phyloP scores from a whole-genome alignment of 768 basidiomycete genomes.

The Lactarius indigo region DNA sequence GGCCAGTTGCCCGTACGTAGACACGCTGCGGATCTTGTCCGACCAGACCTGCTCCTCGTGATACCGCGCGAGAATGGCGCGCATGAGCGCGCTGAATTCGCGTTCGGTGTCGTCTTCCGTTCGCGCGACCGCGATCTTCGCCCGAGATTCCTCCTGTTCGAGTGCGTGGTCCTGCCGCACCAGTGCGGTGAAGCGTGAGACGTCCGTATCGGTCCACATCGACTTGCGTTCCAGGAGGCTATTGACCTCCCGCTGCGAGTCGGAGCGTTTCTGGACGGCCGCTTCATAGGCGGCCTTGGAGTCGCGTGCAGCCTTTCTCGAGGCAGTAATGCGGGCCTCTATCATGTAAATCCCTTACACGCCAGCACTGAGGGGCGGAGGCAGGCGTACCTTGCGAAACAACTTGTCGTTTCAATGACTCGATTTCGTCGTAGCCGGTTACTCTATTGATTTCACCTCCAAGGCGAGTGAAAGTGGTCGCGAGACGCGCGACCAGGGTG shows the following conservation, averaged over 20 bases:
- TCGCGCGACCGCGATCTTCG: conserved; percentile 63
- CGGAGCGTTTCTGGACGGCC: conserved; percentile 75
- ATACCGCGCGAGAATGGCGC: conserved; percentile 83
- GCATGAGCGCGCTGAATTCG: conserved; percentile 86
- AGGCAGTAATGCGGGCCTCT: conserved; percentile 73
- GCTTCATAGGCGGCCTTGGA: conserved; percentile 76
- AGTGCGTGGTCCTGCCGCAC: conserved; percentile 87
- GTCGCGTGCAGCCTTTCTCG: conserved; percentile 61
- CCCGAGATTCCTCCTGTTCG: conserved; percentile 71
- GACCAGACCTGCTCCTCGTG: conserved; percentile 99
- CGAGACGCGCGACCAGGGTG: conserved; percentile 52
- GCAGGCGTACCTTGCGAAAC: conserved; percentile 69
- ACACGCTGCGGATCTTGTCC: conserved; percentile 94
- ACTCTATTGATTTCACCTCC: conserved; percentile 79
- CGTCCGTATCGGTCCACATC: conserved; percentile 87
- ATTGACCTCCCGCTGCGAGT: conserved; percentile 93
- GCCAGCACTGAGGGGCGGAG: neutral
- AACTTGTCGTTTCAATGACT: conserved; percentile 72
- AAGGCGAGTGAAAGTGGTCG: conserved; percentile 63
- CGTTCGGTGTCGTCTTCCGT: conserved; percentile 80
- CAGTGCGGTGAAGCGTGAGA: conserved; percentile 81
- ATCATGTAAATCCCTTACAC: conserved; percentile 16
- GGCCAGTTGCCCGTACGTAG: conserved; percentile 87
- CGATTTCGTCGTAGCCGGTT: conserved; percentile 91
- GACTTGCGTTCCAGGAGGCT: conserved; percentile 92